Conservation (phyloP, 2,329 filamentous ascomycete genomes). For the Scleromitrula shiraiana region DNA sequence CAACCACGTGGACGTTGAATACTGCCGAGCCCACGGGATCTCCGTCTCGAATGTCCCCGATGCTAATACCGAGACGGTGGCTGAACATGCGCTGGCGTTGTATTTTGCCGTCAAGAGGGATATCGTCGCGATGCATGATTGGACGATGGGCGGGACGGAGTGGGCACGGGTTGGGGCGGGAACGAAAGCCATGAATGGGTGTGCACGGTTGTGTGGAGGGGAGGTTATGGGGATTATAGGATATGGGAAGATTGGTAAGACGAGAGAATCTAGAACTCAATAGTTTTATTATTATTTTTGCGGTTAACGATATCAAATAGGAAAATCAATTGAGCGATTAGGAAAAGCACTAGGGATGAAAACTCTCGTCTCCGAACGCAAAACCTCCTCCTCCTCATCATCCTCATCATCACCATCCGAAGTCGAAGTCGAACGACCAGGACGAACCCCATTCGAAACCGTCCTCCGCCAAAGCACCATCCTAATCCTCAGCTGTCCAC, state of each 20-base stretch:
- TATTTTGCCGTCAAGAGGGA: conserved; percentile 1
- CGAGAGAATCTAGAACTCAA: background rate
- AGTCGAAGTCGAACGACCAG: accelerated
- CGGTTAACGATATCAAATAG: background rate
- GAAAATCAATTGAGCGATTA: no score
- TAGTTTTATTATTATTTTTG: background rate
- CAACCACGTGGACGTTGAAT: background rate
- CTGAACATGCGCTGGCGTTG: background rate
- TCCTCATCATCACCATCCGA: no score
- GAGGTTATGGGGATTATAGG: conserved; percentile 1
- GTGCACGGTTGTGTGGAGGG: background rate
- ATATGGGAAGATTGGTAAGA: background rate
- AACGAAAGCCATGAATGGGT: background rate
- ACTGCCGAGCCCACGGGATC: background rate
- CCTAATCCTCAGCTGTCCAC: background rate
- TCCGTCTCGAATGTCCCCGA: background rate
- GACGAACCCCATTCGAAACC: background rate
- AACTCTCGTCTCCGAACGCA: background rate
- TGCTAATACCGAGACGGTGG: background rate
- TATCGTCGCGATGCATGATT: conserved; percentile 1
- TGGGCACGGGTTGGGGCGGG: background rate
- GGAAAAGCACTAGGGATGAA: background rate
- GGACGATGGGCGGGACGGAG: background rate
- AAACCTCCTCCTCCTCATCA: background rate
- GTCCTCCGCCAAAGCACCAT: background rate